A percentile compares a stretch with the other conserved stretches of the same genome.
phyloP scores from a whole-genome alignment of 768 basidiomycete genomes.

The Cantharellus cinnabarinus region DNA sequence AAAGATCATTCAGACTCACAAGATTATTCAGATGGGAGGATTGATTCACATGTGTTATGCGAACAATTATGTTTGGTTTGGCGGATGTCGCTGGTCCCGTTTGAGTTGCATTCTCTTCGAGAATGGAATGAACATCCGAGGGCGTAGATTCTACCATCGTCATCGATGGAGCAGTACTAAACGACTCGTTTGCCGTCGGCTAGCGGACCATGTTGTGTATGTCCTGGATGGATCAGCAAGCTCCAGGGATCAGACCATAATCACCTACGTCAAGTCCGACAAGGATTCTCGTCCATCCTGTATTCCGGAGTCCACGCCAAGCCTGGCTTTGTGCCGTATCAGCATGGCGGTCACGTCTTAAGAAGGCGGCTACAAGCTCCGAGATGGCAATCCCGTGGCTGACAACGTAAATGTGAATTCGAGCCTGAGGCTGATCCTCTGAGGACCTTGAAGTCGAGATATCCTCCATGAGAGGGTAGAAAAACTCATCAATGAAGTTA shows the following conservation, averaged over 20 bases:
- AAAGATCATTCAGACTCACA: neutral
- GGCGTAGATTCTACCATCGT: neutral
- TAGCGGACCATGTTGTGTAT: neutral
- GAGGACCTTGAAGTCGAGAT: neutral
- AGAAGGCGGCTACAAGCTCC: slow-evolving; percentile 19
- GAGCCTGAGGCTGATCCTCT: slow-evolving; percentile 8
- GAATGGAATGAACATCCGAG: neutral
- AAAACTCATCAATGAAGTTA: slow-evolving; percentile 17
- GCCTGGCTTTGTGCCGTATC: slow-evolving; percentile 4
- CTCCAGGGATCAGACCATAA: neutral
- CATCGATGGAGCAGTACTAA: neutral
- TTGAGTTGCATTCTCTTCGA: neutral
- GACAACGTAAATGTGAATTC: slow-evolving; percentile 17
- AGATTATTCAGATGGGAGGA: slow-evolving; percentile 5
- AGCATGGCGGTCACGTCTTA: slow-evolving; percentile 3
- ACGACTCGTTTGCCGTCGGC: neutral
- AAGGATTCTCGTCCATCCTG: slow-evolving; percentile 10
- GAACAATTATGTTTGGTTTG: slow-evolving; percentile 9
- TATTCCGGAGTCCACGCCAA: slow-evolving; percentile 12
- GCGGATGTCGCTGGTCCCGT: neutral
- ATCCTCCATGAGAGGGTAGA: slow-evolving; percentile 19
- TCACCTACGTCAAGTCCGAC: slow-evolving; percentile 12
- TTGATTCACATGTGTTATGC: slow-evolving; percentile 1
- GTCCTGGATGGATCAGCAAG: neutral
- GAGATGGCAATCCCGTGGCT: slow-evolving; percentile 24